phyloP scores from a whole-genome alignment of 768 basidiomycete species.

The Boletus vermiculosoides region DNA sequence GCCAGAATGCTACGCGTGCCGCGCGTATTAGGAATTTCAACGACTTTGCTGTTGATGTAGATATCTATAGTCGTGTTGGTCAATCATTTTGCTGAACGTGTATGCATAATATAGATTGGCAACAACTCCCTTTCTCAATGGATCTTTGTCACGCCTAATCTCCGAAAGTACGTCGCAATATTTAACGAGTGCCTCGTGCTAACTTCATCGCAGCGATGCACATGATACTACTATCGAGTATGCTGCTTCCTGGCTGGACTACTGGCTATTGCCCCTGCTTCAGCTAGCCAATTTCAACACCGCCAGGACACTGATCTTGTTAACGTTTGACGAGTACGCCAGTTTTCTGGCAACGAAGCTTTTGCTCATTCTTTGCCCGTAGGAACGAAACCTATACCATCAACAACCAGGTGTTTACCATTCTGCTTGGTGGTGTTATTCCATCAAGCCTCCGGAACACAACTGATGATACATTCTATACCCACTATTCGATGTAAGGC shows the following conservation, averaged over 20 bases:
- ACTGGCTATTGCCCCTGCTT: slow-evolving; percentile 54
- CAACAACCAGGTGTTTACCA: slow-evolving; percentile 47
- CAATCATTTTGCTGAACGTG: background rate
- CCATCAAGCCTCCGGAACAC: slow-evolving; percentile 43
- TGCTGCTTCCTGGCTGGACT: slow-evolving; percentile 43
- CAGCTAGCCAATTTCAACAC: slow-evolving; percentile 52
- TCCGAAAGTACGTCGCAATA: slow-evolving; percentile 28
- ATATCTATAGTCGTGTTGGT: background rate
- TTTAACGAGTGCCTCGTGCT: background rate
- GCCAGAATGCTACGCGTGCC: slow-evolving; percentile 40
- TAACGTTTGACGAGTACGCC: slow-evolving; percentile 64
- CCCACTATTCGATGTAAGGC: slow-evolving; percentile 53
- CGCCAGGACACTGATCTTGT: slow-evolving; percentile 51
- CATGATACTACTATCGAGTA: slow-evolving; percentile 59
- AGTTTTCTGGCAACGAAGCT: background rate
- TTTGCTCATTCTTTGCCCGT: background rate
- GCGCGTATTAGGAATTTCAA: slow-evolving; percentile 57
- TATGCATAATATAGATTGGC: slow-evolving; percentile 18
- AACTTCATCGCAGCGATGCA: slow-evolving; percentile 43
- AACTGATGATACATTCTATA: slow-evolving; percentile 54
- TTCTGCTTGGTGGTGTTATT: slow-evolving; percentile 47
- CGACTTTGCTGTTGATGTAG: slow-evolving; percentile 55
- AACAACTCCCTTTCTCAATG: slow-evolving; percentile 54
- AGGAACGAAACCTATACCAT: slow-evolving; percentile 32
- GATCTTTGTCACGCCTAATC: slow-evolving; percentile 62